Base-by-base conservation (phyloP, 139 green algal genomes). In the Helicosporidium sp. region DNA sequence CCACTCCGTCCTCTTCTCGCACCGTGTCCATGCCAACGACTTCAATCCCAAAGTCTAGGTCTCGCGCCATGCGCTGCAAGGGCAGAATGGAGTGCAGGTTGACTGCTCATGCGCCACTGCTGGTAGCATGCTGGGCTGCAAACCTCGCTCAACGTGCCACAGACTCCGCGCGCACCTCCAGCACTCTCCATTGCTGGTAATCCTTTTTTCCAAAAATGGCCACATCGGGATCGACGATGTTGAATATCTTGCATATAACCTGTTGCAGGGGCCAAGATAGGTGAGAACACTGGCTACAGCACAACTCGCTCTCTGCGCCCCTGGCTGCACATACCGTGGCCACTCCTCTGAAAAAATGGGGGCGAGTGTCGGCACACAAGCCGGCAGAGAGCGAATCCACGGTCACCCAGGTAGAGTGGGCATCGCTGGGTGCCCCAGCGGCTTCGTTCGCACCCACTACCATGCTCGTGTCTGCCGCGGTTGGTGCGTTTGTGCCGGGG, bases 321-420 rank as follows among this genome's bases (percentile, higher is more conserved):
- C n/a, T 40, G 27, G 13, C 7, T 26, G 1, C 10, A 39, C 60
- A 28, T 46, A 92, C 85, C 29, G 90, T 99, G 28, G 74, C 77
- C 8, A 99, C 90, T 7, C 90, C 90, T n/a, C 77, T 60, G 68
- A 99, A 99, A 57, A 96, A 96, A 61, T 91, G 76, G 0, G 90
- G 90, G 1, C 90, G 67, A 3, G 69, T 79, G 6, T 37, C 28
- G 6, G 79, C 84, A 54, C 84, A 95, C 25, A 99, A 61, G 0
- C 72, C 70, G 43, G 66, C 57, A 60, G 93, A 76, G 50, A 96
- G 62, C 12, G 61, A 53, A 54, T 90, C 75, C 36, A 90, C 66
- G 4, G 27, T 33, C 7, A 94, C 70, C 47, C 64, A 92, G 18
- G 81, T 93, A 43, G 88, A 72, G 44, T 95, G 78, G 0, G 57